Conservation (phyloP, 108 stramenopile species). For the Nitzschia sp. region DNA sequence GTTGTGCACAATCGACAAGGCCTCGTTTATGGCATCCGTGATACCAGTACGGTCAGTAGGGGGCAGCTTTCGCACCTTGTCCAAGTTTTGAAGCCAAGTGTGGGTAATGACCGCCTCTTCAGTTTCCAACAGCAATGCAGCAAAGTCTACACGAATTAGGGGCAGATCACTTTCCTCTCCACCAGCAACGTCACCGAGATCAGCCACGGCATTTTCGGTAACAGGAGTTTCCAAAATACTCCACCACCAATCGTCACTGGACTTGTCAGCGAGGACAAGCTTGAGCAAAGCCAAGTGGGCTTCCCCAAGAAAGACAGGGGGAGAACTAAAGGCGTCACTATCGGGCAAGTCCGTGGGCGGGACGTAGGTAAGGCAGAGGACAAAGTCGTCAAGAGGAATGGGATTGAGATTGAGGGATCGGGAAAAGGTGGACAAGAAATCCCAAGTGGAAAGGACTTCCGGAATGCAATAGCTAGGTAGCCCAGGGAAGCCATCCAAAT, state of each 20-base stretch:
- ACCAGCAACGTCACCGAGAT: constrained; percentile 35
- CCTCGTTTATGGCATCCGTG: constrained; percentile 54
- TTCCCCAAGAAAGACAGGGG: constrained; percentile 81
- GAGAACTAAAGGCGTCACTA: constrained; percentile 31
- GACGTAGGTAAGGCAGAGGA: constrained; percentile 61
- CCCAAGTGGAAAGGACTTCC: constrained; percentile 80
- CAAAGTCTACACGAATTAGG: constrained; percentile 78
- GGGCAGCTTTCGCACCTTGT: constrained; percentile 56
- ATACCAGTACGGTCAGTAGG: constrained; percentile 48
- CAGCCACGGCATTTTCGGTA: constrained; percentile 45
- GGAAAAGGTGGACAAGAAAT: constrained; percentile 82
- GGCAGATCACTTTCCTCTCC: constrained; percentile 55
- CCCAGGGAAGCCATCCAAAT: constrained; percentile 68
- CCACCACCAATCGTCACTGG: constrained; percentile 90
- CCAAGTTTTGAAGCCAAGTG: constrained; percentile 72
- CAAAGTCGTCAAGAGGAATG: constrained; percentile 79
- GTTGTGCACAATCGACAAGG: constrained; percentile 61
- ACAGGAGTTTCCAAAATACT: constrained; percentile 79
- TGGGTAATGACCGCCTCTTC: constrained; percentile 78
- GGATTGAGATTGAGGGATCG: constrained; percentile 67
- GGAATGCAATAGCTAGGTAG: constrained; percentile 76
- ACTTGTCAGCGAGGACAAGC: constrained; percentile 59
- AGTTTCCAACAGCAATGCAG: constrained; percentile 60
- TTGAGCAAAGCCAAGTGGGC: constrained; percentile 76
- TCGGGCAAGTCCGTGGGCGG: constrained; percentile 32